These are phyloP conservation scores for Russula griseocarnosa DNA, from an alignment of 768 basidiomycete species.

Conservation along the genomic window DNA sequence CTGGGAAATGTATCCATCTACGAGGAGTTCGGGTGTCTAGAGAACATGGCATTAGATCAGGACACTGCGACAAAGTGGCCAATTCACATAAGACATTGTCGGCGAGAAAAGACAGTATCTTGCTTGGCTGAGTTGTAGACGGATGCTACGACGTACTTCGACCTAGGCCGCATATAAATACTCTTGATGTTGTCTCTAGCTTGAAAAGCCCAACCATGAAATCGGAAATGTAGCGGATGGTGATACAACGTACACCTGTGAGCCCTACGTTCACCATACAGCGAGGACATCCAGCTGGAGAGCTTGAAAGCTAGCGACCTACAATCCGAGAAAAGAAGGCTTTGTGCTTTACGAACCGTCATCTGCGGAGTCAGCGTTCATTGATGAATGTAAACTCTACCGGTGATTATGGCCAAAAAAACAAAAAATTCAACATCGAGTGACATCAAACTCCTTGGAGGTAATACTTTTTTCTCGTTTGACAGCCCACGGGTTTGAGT, in stretches of 20 bases:
- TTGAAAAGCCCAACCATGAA: neutral
- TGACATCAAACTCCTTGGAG: neutral
- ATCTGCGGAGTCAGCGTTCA: neutral
- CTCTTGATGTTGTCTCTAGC: neutral
- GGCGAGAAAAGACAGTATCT: neutral
- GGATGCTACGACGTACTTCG: neutral
- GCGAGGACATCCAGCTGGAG: slow-evolving; percentile 13
- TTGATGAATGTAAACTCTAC: neutral
- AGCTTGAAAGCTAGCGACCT: neutral
- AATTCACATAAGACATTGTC: neutral
- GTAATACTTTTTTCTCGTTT: neutral
- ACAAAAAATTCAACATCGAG: neutral
- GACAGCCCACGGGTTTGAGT: neutral
- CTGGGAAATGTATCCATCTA: slow-evolving; percentile 19
- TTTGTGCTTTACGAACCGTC: neutral
- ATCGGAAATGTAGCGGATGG: too few relatives aligned
- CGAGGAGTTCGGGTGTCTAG: slow-evolving; percentile 9
- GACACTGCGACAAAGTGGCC: neutral
- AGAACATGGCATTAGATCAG: neutral
- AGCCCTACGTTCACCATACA: neutral
- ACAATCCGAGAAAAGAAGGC: neutral
- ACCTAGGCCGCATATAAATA: slow-evolving; percentile 13
- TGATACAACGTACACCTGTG: too few relatives aligned
- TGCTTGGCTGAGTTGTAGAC: neutral
- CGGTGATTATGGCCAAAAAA: neutral